Conservation (phyloP, 257 asterid species). For the Pogostemon cablin region DNA sequence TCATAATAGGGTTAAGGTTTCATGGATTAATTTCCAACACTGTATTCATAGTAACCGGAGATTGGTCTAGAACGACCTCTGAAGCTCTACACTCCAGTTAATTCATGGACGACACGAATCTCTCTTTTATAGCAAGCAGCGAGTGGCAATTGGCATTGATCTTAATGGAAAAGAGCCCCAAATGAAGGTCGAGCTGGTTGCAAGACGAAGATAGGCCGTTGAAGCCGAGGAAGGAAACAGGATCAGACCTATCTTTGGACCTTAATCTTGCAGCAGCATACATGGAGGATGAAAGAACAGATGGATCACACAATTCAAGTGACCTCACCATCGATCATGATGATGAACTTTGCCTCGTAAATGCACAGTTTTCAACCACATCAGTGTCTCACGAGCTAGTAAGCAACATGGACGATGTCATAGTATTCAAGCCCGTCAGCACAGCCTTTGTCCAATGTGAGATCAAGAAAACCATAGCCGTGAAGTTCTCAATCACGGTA, state of each 20-base stretch:
- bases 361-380: conserved; percentile 50
- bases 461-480: conserved; percentile 71
- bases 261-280: conserved; percentile 59
- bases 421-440: conserved; percentile 76
- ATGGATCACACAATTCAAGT: conserved; percentile 77
- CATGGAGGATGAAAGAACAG: conserved; percentile 57
- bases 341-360: conserved; percentile 58
- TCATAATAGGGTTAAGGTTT: too few species aligned
- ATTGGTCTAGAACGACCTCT: conserved; percentile 63
- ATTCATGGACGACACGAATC: conserved; percentile 51
- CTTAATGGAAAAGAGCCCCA: conserved; percentile 58
- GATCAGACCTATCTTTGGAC: conserved; percentile 63
- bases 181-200: conserved; percentile 62
- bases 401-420: conserved; percentile 64
- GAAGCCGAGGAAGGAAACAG: conserved; percentile 56
- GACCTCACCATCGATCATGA: conserved; percentile 76
- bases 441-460: conserved; percentile 58
- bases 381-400: conserved; percentile 77
- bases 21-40: too few species aligned
- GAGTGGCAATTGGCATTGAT: conserved; percentile 70
- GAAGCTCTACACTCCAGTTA: conserved; percentile 43
- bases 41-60: conserved; percentile 74
- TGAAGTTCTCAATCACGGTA: conserved; percentile 56
- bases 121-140: conserved; percentile 47
- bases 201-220: conserved; percentile 42